Conservation (phyloP, 495 filamentous ascomycete species). For the Achaetomiella virescens region DNA sequence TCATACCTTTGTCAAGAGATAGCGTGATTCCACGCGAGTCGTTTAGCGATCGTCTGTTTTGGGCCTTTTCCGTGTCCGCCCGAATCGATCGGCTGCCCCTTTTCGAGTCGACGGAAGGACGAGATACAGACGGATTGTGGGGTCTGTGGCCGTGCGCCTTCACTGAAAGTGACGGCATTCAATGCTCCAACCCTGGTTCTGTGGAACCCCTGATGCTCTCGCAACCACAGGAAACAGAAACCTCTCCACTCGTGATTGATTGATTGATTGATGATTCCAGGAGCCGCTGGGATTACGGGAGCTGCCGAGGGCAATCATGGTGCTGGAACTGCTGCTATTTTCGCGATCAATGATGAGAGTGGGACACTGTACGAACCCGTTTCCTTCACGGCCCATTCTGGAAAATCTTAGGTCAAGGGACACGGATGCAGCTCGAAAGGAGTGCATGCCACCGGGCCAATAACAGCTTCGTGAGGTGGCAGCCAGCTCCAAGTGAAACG, state of each 20-base stretch:
- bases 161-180: neutral
- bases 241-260: too few relatives aligned
- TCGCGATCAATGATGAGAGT: too few relatives aligned
- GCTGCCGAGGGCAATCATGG: too few relatives aligned
- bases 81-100: neutral
- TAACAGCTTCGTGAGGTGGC: neutral
- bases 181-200: neutral
- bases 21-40: too few relatives aligned
- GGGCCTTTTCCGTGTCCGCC: neutral
- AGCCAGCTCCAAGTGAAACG: neutral
- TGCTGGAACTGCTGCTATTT: too few relatives aligned
- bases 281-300: too few relatives aligned
- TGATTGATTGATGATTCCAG: too few relatives aligned
- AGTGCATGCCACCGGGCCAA: neutral
- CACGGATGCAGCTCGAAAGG: slow-evolving; percentile 15
- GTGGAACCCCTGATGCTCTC: neutral
- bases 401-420: too few relatives aligned
- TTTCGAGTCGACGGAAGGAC: neutral
- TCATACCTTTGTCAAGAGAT: too few relatives aligned
- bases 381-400: too few relatives aligned
- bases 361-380: too few relatives aligned
- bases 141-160: neutral
- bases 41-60: neutral
- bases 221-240: neutral
- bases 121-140: neutral